These are phyloP conservation scores for Haplosporangium sp. DNA, from an alignment of 371 early-diverging fungal species.

Conservation along the genomic window DNA sequence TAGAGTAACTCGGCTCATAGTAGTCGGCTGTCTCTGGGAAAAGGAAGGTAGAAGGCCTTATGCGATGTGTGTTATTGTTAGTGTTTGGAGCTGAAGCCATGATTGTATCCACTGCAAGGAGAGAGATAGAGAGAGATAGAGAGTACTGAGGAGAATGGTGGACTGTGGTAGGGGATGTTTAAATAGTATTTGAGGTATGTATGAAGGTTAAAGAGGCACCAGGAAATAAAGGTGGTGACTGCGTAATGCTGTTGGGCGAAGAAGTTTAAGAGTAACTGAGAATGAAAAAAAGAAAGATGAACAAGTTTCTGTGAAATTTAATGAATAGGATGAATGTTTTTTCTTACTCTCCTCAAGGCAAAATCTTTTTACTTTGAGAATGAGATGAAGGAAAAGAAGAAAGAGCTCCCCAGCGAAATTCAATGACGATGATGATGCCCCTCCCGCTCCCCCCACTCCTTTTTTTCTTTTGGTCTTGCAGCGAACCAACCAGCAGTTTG, in stretches of 20 bases:
- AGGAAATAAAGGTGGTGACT: background rate
- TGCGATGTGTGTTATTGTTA: constrained; percentile 40
- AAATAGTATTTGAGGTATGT: background rate
- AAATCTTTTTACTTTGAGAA: background rate
- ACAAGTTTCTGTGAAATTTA: background rate
- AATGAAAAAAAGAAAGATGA: background rate
- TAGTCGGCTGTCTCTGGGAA: constrained; percentile 52
- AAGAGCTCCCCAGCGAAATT: constrained; percentile 6
- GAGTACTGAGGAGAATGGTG: background rate
- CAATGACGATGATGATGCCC: background rate
- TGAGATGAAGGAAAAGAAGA: background rate
- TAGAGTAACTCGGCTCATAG: constrained; percentile 39
- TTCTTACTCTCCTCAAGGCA: background rate
- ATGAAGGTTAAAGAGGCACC: background rate
- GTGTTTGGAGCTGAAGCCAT: constrained; percentile 8
- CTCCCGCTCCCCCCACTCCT: background rate
- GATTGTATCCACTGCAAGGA: background rate
- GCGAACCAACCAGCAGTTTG: background rate
- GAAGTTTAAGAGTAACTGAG: no score
- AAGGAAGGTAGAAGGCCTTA: constrained; percentile 38
- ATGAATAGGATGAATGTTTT: background rate
- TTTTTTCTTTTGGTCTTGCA: background rate
- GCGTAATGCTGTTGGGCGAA: constrained; percentile 5
- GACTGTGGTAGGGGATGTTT: background rate
- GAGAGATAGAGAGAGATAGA: background rate